Base-by-base conservation (phyloP, 192 early-diverging fungal genomes). In the Backusella parvicylindrica region DNA sequence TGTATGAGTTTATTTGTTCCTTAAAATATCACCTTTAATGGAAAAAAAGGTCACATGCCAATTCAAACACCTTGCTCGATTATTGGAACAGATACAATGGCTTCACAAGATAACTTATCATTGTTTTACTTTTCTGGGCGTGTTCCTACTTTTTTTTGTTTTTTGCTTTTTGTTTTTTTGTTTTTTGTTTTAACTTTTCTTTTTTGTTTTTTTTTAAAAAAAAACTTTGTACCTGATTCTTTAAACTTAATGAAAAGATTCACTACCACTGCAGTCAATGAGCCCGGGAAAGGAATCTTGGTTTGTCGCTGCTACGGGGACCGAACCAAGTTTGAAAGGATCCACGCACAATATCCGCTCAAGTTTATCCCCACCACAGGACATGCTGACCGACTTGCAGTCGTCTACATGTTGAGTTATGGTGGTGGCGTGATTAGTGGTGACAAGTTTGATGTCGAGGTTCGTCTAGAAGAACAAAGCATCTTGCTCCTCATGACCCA, bases 401-500 rank as follows among this genome's bases (percentile, higher is more conserved):
- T 88, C 37, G 91, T 90, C 30, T 95, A 92, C 80, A 82, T 95
- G 23, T 77, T 96, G 18, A 84, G 88, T 6, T 93, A 91, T 70
- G 92, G 93, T 56, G 95, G 94, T 15, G 96, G 96, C 3, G 83
- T 96, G 13, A 86, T 94, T 3, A 84, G 86, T 68, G 91, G 92
- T 15, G 93, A 95, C 79, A 65, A 49, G 30, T 81, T 94, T 43
- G 64, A 81, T 49, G 69, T 96, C 35, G 50, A 79, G 43, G 84
- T 93, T 0, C 71, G 81, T 9, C 79, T 92, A 0, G 82, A 83
- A 8, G 47, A 78, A 1, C 81, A 85, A 11, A 81, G 85, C 3
- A 85, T 82, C 11, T 79, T 97, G 16, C 63, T 92, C 16, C 75
- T 97, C 15, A 78, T 95, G 32, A 94, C 94, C 1, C 94, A 95